Evolutionary conservation across 345 rosid species (phyloP).

Genomic region (Gossypium thurberi): DNA sequence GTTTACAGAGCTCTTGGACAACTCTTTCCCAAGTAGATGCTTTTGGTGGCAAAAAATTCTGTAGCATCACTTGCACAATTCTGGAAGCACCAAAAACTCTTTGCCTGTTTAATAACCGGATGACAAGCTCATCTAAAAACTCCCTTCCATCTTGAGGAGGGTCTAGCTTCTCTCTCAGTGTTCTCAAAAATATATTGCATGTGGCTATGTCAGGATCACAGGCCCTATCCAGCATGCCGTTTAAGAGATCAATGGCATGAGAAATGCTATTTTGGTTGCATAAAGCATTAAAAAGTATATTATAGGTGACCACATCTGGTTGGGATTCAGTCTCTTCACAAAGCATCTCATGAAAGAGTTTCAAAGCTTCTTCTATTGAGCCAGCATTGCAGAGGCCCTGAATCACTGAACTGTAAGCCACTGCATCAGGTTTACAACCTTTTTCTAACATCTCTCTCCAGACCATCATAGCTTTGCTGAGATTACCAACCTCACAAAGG

Average conservation of each 20-base stretch:
- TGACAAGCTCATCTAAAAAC: slow-evolving; percentile 75
- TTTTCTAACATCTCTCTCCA: slow-evolving; percentile 71
- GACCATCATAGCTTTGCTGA: slow-evolving; percentile 55
- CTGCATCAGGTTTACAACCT: slow-evolving; percentile 72
- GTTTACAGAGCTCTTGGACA: slow-evolving; percentile 64
- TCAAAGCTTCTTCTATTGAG: slow-evolving; percentile 55
- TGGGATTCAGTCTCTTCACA: slow-evolving; percentile 58
- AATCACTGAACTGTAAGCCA: slow-evolving; percentile 81
- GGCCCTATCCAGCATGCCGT: slow-evolving; percentile 63
- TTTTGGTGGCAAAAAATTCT: slow-evolving; percentile 54
- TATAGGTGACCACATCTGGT: slow-evolving; percentile 85
- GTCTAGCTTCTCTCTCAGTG: slow-evolving; percentile 55
- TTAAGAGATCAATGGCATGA: slow-evolving; percentile 73
- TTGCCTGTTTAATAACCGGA: slow-evolving; percentile 54
- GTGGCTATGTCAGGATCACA: slow-evolving; percentile 79
- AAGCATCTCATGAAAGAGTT: slow-evolving; percentile 82
- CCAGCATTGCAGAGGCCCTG: slow-evolving; percentile 70
- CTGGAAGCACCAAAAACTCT: slow-evolving; percentile 61
- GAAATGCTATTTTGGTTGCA: slow-evolving; percentile 51
- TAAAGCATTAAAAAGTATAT: slow-evolving; percentile 71
- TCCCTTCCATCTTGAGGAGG: slow-evolving; percentile 65
- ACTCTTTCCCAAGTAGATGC: slow-evolving; percentile 58
- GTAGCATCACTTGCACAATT: slow-evolving; percentile 69
- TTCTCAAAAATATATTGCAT: slow-evolving; percentile 67
- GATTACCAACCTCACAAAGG: slow-evolving; percentile 57